Evolutionary conservation across 306 rosid species (phyloP), one percentile per base, ranked within the genome.

Genomic region (Vachellia collinsii): DNA sequence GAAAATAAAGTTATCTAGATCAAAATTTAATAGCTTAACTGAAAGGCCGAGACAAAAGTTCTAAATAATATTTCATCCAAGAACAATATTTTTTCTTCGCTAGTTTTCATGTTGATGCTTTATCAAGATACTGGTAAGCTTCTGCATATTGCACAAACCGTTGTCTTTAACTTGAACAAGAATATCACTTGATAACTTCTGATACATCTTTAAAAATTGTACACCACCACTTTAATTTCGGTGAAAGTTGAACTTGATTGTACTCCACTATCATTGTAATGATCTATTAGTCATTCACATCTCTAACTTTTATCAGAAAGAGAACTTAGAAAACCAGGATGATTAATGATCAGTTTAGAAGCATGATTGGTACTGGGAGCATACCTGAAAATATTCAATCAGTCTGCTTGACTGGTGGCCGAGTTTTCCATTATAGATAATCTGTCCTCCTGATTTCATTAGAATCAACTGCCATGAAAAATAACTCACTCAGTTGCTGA

Each of bases 311-410:
- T 66, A 65, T 42, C 51, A 58, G 54, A 53, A 65, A 65, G 47
- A 82, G 23, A 72, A 77, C 44, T 39, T 37, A 70, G 47, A 72
- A 70, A 70, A 70, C 63, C 58, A 86, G 48, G 82, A 76, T 14
- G 50, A 76, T 70, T 68, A 74, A 39, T 62, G 43, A 69, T 58
- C 46, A 37, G 12, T 36, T 74, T 7, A 72, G 66, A 81, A 83
- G 69, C 20, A 66, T 53, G 29, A 73, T 37, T 39, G 20, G 37
- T 69, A 64, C 20, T 44, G 64, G 51, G 47, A 77, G 76, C 80
- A 43, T 88, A 86, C 97, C 94, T 92, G 88, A 86, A 92, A 89
- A 80, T 89, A 90, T 83, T 88, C 90, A 53, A 89, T 89, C 73
- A 92, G 83, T 48, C 77, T 85, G 72, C 79, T 84, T 44, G 97